Conservation (phyloP, 164 flowering plant species). For the Vitis cinerea region DNA sequence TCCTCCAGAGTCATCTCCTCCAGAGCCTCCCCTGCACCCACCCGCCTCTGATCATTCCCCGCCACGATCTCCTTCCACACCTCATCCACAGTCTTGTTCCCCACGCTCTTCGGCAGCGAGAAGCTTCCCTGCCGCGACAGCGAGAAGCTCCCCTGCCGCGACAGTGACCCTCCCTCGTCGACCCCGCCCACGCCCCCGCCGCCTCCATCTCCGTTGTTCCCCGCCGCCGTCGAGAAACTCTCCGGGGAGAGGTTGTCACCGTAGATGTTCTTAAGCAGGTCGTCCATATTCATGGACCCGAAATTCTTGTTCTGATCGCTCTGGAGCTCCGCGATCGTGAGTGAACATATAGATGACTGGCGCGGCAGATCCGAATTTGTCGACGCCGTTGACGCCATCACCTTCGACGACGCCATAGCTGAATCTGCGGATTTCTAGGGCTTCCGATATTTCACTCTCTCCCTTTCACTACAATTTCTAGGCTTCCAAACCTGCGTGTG, state of each 20-base stretch:
- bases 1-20: slow-evolving; percentile 83
- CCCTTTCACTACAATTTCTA: too few species aligned
- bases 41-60: slow-evolving; percentile 26
- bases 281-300: slow-evolving; percentile 70
- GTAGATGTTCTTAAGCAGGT: slow-evolving; percentile 63
- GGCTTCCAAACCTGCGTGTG: too few species aligned
- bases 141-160: slow-evolving; percentile 6
- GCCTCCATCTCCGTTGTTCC: slow-evolving; percentile 7
- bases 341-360: slow-evolving; percentile 21
- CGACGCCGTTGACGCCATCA: slow-evolving; percentile 24
- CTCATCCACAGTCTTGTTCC: slow-evolving; percentile 62
- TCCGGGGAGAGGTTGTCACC: slow-evolving; percentile 21
- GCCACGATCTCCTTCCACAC: slow-evolving; percentile 69
- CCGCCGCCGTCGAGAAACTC: slow-evolving; percentile 1
- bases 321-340: slow-evolving; percentile 26
- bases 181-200: slow-evolving; percentile 5
- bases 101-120: slow-evolving; percentile 37
- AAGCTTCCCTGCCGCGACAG: slow-evolving; percentile 33
- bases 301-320: slow-evolving; percentile 15
- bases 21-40: slow-evolving; percentile 19
- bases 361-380: slow-evolving; percentile 38
- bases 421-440: slow-evolving; percentile 21
- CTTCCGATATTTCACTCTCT: too few species aligned
- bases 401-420: slow-evolving; percentile 33
- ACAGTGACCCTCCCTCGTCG: neutral